Base-by-base conservation (phyloP, 2,329 filamentous ascomycete genomes). In the Colletotrichum abscissum region DNA sequence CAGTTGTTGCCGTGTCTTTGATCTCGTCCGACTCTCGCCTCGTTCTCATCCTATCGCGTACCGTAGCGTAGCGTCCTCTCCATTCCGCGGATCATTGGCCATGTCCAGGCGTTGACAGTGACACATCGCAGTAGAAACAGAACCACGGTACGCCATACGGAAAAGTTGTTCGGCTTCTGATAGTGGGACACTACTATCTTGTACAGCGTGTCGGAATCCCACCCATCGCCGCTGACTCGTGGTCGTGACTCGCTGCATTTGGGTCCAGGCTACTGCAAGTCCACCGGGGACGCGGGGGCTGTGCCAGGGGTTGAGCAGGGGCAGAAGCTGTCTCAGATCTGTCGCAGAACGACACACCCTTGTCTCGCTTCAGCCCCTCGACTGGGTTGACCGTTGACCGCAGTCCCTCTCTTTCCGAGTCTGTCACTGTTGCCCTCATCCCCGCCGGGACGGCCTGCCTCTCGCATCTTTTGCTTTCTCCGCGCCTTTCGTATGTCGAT, bases 261-360 rank as follows among this genome's bases (percentile, higher is more conserved):
- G 35, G 70, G 67, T 46, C 67, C 30, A 12, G 56, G 6, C 60
- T 65, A 57, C 71, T 62, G 60, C 69, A 71, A 76, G 69, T 70
- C 71, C 77, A 57, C 69, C 70, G 67, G 74, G 76, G 71, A 73
- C 60, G 67, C 57, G 67, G 76, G 75, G 76, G 75, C 63, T 75
- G 65, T 69, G 68, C 46, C 67, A 73, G 74, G 78, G 76, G 77
- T 55, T 56, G 28, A 60, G 69, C 79, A 79, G 77, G 79, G 77
- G 73, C 73, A 35, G 16, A 19, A 74, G 57, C 67, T 76, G 84
- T 85, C 82, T 85, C 84, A 84, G 82, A 84, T 84, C 79, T 84
- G 84, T 86, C 81, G 79, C 84, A 86, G 82, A 78, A 78, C 74
- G 69, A 76, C 67, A 73, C 66, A 74, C 69, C 75, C 77, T 70